Percentiles rank a stretch among this genome's conserved stretches.
These are phyloP conservation scores for Globisporangium cylindrosporum DNA, from an alignment of 352 stramenopile genomes.

Conservation along the genomic window DNA sequence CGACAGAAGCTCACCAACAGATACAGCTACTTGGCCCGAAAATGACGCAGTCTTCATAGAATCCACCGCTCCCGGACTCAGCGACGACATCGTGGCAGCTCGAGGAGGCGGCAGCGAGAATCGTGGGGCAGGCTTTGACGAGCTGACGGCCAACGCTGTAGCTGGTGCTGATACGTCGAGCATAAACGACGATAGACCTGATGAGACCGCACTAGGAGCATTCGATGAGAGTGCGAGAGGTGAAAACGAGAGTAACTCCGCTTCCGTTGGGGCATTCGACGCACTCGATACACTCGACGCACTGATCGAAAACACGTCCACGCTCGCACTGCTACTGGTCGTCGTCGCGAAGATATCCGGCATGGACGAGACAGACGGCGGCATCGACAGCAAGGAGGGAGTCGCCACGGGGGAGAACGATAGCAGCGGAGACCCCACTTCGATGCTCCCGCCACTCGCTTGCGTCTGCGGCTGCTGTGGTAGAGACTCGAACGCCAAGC, in stretches of 20 bases:
- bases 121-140: constrained; percentile 15
- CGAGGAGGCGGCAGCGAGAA: constrained; percentile 17
- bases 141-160: not conserved
- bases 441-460: not conserved
- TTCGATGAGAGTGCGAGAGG: constrained; percentile 11
- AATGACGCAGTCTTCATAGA: constrained; percentile 14
- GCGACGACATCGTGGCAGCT: constrained; percentile 17
- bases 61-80: not conserved
- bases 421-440: constrained; percentile 26
- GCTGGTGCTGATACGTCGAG: constrained; percentile 11
- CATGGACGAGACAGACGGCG: constrained; percentile 18
- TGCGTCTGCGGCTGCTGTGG: constrained; percentile 5
- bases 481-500: not conserved
- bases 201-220: not conserved
- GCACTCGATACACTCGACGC: not conserved
- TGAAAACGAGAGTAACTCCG: constrained; percentile 24
- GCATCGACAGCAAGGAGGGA: constrained; percentile 11
- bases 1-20: constrained; percentile 46
- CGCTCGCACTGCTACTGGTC: not conserved
- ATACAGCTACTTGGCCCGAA: constrained; percentile 19
- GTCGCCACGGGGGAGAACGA: constrained; percentile 38
- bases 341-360: constrained; percentile 5
- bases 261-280: constrained; percentile 7
- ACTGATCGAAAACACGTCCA: constrained; percentile 5
- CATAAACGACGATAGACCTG: constrained; percentile 8